Evolutionary conservation across 2,329 filamentous ascomycete genomes (phyloP), one percentile per base, ranked within the genome.

Genomic region (Penicillium sp.): DNA sequence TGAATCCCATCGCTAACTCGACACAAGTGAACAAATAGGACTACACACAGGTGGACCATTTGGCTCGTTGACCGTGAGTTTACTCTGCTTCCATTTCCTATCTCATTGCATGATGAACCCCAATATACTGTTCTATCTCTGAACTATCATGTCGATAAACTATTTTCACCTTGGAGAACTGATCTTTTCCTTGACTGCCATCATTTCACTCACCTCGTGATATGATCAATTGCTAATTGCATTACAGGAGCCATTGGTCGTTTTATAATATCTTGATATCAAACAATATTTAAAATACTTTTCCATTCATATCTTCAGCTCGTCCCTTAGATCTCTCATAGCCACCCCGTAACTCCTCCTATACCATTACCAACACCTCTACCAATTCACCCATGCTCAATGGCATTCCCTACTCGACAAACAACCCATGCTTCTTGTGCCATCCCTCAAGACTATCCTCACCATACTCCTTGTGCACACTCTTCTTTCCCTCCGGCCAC

Each of bases 101-200:
- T 42, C 7, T 38, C 42, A 38, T 65, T 67, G 38, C 63, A 76
- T 86, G 84, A 87, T 86, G 84, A 86, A 79, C 74, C 76, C 73
- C 58, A 64, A 58, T 73, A 80, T 80, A 82, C 84, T 86, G 83
- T 86, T 82, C 85, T 86, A 81, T 86, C 85, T 76, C 84, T 73
- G 83, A 85, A 77, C 71, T 71, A 76, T 77, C 67, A 82, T 86
- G 84, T 84, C 77, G 83, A 86, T 77, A 82, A 71, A 80, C 72
- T 64, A 63, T 70, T 73, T 81, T 85, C 83, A 86, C 82, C 82
- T 86, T 86, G 84, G 84, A 86, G 84, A 86, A 80, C 84, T 86
- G 84, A 86, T 69, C 62, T 23, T 54, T 60, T 61, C 48, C 47
- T 49, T 54, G 43, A 56, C 23, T 47, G 43, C 57, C 52, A 49